These are phyloP conservation scores for Carex arenaria DNA, from an alignment of 202 grass and related monocot genomes.

Conservation along the genomic window DNA sequence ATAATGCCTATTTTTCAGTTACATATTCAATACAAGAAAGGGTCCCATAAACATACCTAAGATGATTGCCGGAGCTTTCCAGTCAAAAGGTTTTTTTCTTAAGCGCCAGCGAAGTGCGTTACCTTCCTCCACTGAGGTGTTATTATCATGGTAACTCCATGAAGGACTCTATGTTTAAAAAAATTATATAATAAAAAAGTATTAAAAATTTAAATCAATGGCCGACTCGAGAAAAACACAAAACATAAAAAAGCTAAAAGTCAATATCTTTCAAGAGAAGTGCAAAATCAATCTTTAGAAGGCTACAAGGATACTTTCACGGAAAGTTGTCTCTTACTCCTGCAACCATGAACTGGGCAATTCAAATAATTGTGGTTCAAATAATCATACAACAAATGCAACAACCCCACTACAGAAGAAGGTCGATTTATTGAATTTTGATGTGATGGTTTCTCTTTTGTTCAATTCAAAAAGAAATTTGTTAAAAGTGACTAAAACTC, in stretches of 20 bases:
- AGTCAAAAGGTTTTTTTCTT: constrained; percentile 43
- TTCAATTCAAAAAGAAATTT: not conserved
- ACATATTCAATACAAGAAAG: not conserved
- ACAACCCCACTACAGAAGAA: not conserved
- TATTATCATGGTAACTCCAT: constrained; percentile 11
- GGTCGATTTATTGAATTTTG: not conserved
- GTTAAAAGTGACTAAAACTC: not conserved
- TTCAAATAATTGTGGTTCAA: not conserved
- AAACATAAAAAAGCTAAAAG: not conserved
- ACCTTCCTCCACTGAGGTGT: not conserved
- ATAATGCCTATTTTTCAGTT: not conserved
- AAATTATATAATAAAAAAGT: not conserved
- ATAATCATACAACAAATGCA: not conserved
- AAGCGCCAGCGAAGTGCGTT: not conserved
- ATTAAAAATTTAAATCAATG: not conserved
- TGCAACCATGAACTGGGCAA: not conserved
- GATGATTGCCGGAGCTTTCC: constrained; percentile 72
- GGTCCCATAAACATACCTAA: constrained; percentile 42
- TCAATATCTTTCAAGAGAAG: not conserved
- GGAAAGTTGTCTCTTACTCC: not conserved
- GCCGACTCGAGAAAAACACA: not conserved
- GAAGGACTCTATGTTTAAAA: constrained; percentile 32
- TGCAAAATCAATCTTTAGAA: not conserved
- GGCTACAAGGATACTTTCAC: not conserved
- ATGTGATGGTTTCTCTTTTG: not conserved